Conservation (phyloP, 495 filamentous ascomycete species). For the Platismatia glauca region DNA sequence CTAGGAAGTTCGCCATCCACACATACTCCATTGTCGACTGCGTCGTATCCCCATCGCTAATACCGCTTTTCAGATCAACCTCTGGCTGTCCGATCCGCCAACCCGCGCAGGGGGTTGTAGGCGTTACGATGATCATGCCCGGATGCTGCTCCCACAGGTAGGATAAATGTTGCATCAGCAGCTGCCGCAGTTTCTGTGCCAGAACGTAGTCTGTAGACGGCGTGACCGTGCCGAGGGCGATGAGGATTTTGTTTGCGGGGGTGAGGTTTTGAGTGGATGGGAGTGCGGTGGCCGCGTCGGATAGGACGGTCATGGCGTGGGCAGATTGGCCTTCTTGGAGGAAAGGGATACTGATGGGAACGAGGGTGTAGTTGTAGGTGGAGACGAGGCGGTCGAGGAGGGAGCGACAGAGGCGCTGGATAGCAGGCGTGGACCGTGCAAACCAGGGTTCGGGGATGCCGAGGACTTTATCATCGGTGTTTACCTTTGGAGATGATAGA, state of each 20-base stretch:
- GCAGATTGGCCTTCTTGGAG: slow-evolving; percentile 49
- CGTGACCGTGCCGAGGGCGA: slow-evolving; percentile 55
- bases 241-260: slow-evolving; percentile 62
- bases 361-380: slow-evolving; percentile 49
- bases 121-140: slow-evolving; percentile 68
- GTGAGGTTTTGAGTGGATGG: slow-evolving; percentile 42
- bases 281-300: slow-evolving; percentile 47
- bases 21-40: slow-evolving; percentile 79
- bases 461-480: slow-evolving; percentile 41
- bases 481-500: slow-evolving; percentile 21
- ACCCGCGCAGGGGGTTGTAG: slow-evolving; percentile 66
- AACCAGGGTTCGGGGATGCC: slow-evolving; percentile 71
- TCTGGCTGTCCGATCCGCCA: slow-evolving; percentile 50
- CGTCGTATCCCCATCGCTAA: slow-evolving; percentile 61
- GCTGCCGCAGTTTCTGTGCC: slow-evolving; percentile 61
- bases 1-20: slow-evolving; percentile 75
- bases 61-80: slow-evolving; percentile 51
- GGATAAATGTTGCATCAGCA: slow-evolving; percentile 76
- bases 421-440: slow-evolving; percentile 52
- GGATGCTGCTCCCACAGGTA: slow-evolving; percentile 62
- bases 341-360: slow-evolving; percentile 55
- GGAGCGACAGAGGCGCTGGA: slow-evolving; percentile 47
- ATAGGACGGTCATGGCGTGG: slow-evolving; percentile 71
- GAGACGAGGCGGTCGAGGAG: slow-evolving; percentile 53
- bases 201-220: slow-evolving; percentile 59